These are phyloP conservation scores for Zhuliangozyma parablackwelliae DNA, from an alignment of 1,139 yeast species.

Conservation along the genomic window DNA sequence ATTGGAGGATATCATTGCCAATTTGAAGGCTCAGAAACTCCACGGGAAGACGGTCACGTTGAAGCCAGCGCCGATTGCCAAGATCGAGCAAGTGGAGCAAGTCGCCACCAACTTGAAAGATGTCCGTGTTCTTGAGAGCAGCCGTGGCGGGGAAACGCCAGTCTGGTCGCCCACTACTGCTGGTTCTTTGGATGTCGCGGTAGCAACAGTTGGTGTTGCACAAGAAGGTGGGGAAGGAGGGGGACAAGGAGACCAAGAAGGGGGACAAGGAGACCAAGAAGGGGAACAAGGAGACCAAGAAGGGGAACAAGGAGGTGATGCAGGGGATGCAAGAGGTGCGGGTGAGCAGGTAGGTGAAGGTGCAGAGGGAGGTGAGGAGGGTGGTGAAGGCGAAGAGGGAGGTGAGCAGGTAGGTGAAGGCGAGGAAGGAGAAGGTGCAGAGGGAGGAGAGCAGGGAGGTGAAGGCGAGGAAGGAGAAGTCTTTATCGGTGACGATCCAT, in stretches of 20 bases:
- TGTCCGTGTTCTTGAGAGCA: neutral
- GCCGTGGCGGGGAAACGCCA: neutral
- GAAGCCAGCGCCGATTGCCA: slow-evolving; percentile 36
- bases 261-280: neutral
- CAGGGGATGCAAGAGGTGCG: neutral
- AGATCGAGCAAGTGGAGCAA: slow-evolving; percentile 37
- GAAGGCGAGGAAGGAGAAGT: too few species aligned
- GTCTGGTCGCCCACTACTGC: too few species aligned
- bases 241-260: neutral
- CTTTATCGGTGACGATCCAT: neutral
- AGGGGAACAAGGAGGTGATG: too few species aligned
- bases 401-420: neutral
- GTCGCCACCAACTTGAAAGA: slow-evolving; percentile 17
- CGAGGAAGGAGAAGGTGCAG: neutral
- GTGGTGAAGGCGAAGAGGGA: neutral
- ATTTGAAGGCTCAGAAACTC: slow-evolving; percentile 21
- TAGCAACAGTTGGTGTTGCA: neutral
- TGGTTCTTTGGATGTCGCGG: too few species aligned
- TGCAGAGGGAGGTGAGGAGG: neutral
- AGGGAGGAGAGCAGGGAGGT: neutral
- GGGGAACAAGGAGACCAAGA: neutral
- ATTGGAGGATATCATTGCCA: slow-evolving; percentile 41
- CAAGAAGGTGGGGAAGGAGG: neutral
- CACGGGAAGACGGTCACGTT: slow-evolving; percentile 32
- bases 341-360: neutral